phyloP scores from a whole-genome alignment of 345 rosid species.

The Salix caprea region DNA sequence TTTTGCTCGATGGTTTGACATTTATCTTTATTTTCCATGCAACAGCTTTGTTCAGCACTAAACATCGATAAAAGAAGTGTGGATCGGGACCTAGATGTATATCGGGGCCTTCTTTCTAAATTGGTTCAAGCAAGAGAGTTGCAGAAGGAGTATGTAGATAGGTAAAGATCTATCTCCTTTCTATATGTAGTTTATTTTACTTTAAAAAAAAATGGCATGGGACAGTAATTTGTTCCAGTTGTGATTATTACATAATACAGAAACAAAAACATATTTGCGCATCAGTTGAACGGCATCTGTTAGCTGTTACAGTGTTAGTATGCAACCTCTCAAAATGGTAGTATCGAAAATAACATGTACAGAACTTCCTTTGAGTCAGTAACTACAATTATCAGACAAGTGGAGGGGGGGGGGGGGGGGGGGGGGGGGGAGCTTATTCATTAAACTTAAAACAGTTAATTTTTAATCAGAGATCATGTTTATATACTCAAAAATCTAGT shows the following conservation, averaged over 20 bases:
- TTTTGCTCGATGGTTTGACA: neutral
- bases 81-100: slow-evolving; percentile 95
- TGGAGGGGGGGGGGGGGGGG: neutral
- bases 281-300: neutral
- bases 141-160: slow-evolving; percentile 83
- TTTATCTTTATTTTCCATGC: slow-evolving; percentile 12
- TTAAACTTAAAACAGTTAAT: neutral
- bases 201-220: neutral
- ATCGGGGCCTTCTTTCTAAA: slow-evolving; percentile 87
- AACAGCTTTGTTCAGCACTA: slow-evolving; percentile 88
- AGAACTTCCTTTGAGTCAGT: neutral
- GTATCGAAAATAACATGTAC: neutral
- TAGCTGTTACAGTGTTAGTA: neutral
- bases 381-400: neutral
- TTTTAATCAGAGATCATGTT: neutral
- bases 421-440: neutral
- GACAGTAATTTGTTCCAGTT: neutral
- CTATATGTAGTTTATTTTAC: neutral
- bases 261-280: neutral
- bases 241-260: neutral
- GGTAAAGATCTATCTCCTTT: slow-evolving; percentile 39
- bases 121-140: slow-evolving; percentile 97
- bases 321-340: neutral
- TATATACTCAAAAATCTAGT: neutral
- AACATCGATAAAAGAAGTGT: slow-evolving; percentile 82